Evolutionary conservation across 768 basidiomycete species (phyloP).

Genomic region (Agrocybe praecox): DNA sequence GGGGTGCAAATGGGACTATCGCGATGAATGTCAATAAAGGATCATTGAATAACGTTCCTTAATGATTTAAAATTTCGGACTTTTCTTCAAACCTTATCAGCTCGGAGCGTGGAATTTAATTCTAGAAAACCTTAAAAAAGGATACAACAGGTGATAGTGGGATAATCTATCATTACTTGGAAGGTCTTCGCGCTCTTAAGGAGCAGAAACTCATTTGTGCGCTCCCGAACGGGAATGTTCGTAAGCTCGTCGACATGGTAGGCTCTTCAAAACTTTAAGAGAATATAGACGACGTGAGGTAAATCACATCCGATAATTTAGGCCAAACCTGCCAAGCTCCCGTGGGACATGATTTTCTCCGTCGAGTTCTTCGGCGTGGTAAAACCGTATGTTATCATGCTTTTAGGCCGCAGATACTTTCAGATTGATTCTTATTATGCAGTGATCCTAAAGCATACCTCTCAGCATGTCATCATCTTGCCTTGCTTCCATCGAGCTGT

Average conservation of each 20-base stretch:
- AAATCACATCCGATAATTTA: too few species aligned
- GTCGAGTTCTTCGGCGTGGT: conserved; percentile 60
- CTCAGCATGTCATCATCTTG: conserved; percentile 50
- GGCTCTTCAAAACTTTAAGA: too few species aligned
- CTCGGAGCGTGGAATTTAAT: too few species aligned
- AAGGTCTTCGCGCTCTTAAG: conserved; percentile 46
- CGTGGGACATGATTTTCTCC: conserved; percentile 68
- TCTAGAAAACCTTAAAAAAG: too few species aligned
- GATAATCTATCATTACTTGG: too few species aligned
- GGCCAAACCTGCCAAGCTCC: conserved; percentile 64
- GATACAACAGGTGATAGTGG: too few species aligned
- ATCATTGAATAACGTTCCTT: too few species aligned
- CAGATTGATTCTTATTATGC: not conserved
- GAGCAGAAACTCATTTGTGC: conserved; percentile 50
- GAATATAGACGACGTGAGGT: too few species aligned
- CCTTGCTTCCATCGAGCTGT: conserved; percentile 46
- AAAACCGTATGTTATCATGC: conserved; percentile 53
- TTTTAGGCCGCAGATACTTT: not conserved
- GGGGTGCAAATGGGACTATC: too few species aligned
- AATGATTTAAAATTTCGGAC: too few species aligned
- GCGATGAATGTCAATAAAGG: too few species aligned
- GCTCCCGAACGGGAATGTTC: conserved; percentile 67
- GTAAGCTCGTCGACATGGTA: conserved; percentile 41
- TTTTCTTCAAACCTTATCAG: too few species aligned
- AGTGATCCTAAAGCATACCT: conserved; percentile 58